Conservation (phyloP, 495 filamentous ascomycete genomes). For the Cercophora newfieldiana region DNA sequence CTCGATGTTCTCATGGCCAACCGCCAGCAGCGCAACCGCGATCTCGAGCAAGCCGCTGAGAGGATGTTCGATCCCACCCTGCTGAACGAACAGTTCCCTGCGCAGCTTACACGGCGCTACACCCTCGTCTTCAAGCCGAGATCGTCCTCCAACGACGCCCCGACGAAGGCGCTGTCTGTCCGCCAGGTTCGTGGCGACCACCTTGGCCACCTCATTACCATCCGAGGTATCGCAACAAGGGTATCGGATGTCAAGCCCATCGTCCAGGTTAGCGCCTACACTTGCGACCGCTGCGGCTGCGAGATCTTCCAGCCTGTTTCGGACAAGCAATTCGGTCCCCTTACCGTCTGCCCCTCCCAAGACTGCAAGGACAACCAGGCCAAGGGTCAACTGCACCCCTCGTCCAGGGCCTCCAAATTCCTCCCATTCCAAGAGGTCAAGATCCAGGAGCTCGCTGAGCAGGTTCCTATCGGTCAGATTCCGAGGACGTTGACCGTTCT, state of each 20-base stretch:
- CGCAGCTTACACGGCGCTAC: conserved; percentile 90
- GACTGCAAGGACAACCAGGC: conserved; percentile 89
- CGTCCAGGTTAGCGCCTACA: conserved; percentile 95
- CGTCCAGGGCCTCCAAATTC: conserved; percentile 93
- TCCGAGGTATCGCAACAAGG: conserved; percentile 90
- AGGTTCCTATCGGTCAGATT: conserved; percentile 97
- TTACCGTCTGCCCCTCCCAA: conserved; percentile 79
- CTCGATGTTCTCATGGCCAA: conserved; percentile 94
- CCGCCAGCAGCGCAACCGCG: conserved; percentile 81
- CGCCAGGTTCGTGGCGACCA: conserved; percentile 90
- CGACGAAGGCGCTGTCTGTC: conserved; percentile 85
- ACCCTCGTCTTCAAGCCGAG: conserved; percentile 93
- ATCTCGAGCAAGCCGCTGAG: conserved; percentile 65
- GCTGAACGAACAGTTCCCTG: conserved; percentile 72
- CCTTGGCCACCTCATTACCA: conserved; percentile 87
- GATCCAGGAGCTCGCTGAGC: conserved; percentile 97
- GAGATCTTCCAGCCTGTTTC: conserved; percentile 97
- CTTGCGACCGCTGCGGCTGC: conserved; percentile 91
- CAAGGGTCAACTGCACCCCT: conserved; percentile 89
- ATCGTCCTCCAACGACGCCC: conserved; percentile 66
- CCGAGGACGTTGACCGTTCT: conserved; percentile 85
- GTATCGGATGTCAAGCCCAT: conserved; percentile 98
- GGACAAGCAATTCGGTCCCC: conserved; percentile 83
- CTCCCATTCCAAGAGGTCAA: conserved; percentile 97
- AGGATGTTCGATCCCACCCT: conserved; percentile 61